A percentile compares a stretch with the other conserved stretches of the same genome.
phyloP scores from a whole-genome alignment of 805 yeast species.

The Candida vaughaniae region DNA sequence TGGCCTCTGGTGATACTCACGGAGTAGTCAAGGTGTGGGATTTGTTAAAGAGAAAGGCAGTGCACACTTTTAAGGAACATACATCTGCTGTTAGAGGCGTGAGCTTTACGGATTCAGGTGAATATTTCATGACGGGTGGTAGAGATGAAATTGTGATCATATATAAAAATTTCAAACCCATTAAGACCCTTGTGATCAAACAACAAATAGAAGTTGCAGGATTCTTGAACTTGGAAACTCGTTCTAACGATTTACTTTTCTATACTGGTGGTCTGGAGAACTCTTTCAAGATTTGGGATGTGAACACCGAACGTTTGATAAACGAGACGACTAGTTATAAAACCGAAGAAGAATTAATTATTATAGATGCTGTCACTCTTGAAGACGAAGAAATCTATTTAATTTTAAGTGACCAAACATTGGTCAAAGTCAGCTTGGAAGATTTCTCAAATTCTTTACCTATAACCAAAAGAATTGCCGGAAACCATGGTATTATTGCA shows the following conservation, averaged over 20 bases:
- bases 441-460: conserved; percentile 6
- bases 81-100: conserved; percentile 83
- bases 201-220: conserved; percentile 76
- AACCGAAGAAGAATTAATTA: conserved; percentile 70
- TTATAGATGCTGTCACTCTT: conserved; percentile 46
- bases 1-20: conserved; percentile 69
- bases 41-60: conserved; percentile 70
- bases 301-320: conserved; percentile 45
- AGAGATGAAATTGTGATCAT: conserved; percentile 76
- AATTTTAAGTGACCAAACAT: conserved; percentile 82
- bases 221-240: conserved; percentile 27
- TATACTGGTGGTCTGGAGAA: conserved; percentile 81
- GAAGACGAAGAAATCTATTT: conserved; percentile 38
- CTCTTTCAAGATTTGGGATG: conserved; percentile 63
- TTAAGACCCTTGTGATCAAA: conserved; percentile 67
- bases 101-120: conserved; percentile 56
- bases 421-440: conserved; percentile 46
- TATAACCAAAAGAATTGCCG: conserved; percentile 60
- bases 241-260: conserved; percentile 34
- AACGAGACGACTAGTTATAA: conserved; percentile 49
- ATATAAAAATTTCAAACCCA: conserved; percentile 56
- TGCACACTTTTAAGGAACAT: conserved; percentile 69
- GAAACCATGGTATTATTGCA: conserved; percentile 94
- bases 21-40: conserved; percentile 59
- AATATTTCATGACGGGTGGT: conserved; percentile 73